These are phyloP conservation scores for Artemisia annua DNA, from an alignment of 129 eudicot genomes.

Conservation along the genomic window DNA sequence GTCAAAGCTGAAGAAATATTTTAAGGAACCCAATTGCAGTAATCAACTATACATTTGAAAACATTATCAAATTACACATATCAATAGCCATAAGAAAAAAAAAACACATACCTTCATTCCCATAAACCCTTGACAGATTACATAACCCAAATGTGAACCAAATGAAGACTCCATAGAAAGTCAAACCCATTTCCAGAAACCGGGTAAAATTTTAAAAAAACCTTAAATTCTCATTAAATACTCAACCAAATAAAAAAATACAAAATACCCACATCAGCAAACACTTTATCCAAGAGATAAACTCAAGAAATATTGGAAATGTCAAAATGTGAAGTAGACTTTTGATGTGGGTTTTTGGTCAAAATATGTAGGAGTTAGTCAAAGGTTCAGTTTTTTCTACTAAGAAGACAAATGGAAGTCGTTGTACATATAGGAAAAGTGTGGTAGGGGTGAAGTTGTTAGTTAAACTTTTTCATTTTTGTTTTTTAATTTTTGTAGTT, in stretches of 20 bases:
- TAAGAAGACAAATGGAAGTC: no score
- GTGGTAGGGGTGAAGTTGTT: no score
- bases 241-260: conserved; percentile 10
- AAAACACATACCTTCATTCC: conserved; percentile 41
- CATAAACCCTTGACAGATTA: conserved; percentile 30
- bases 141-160: conserved; percentile 36
- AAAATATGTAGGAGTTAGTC: no score
- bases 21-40: not conserved
- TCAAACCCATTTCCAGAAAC: conserved; percentile 35
- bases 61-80: not conserved
- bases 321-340: no score
- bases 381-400: no score
- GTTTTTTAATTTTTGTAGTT: not conserved
- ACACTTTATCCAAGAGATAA: no score
- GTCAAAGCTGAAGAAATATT: not conserved
- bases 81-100: conserved; percentile 4
- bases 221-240: conserved; percentile 30
- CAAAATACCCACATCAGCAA: not conserved
- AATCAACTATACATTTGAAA: not conserved
- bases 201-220: conserved; percentile 7
- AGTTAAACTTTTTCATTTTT: not conserved
- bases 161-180: conserved; percentile 19
- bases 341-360: no score
- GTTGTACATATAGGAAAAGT: no score
- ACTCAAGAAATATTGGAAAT: no score